phyloP scores from a whole-genome alignment of 2,329 filamentous ascomycete species.

The Myriosclerotinia scirpicola region DNA sequence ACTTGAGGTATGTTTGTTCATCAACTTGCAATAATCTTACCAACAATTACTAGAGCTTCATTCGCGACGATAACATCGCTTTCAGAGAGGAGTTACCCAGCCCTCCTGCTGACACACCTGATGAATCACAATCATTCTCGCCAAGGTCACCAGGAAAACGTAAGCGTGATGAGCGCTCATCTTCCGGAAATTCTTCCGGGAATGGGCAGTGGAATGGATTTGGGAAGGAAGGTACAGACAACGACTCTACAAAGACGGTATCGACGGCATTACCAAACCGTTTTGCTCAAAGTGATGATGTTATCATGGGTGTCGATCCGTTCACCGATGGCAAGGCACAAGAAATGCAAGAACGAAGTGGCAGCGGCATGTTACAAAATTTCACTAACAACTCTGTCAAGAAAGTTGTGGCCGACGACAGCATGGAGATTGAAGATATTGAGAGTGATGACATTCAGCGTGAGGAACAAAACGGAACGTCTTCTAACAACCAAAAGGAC shows the following conservation, averaged over 20 bases:
- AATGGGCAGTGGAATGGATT: slow-evolving; percentile 13
- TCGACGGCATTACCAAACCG: slow-evolving; percentile 5
- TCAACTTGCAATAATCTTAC: not conserved
- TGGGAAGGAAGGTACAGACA: not conserved
- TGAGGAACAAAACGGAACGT: slow-evolving; percentile 25
- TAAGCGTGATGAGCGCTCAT: slow-evolving; percentile 33
- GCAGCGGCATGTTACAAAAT: slow-evolving; percentile 31
- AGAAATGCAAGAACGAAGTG: slow-evolving; percentile 39
- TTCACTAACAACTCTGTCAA: slow-evolving; percentile 18
- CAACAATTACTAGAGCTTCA: slow-evolving; percentile 46
- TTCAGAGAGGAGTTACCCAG: slow-evolving; percentile 52
- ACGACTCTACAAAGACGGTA: not conserved
- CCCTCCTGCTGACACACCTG: slow-evolving; percentile 22
- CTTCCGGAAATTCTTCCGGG: slow-evolving; percentile 18
- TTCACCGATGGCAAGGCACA: slow-evolving; percentile 21
- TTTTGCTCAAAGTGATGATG: not conserved
- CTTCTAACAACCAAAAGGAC: not conserved
- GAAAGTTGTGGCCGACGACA: slow-evolving; percentile 36
- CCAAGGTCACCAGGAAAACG: slow-evolving; percentile 34
- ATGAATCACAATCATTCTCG: slow-evolving; percentile 9
- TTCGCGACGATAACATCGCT: slow-evolving; percentile 52
- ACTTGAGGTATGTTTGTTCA: slow-evolving; percentile 41
- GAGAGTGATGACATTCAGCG: slow-evolving; percentile 32
- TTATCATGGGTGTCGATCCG: slow-evolving; percentile 36
- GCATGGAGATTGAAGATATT: slow-evolving; percentile 40